Base-by-base conservation (phyloP, 176 grass and related monocot species). In the Oryza meridionalis region DNA sequence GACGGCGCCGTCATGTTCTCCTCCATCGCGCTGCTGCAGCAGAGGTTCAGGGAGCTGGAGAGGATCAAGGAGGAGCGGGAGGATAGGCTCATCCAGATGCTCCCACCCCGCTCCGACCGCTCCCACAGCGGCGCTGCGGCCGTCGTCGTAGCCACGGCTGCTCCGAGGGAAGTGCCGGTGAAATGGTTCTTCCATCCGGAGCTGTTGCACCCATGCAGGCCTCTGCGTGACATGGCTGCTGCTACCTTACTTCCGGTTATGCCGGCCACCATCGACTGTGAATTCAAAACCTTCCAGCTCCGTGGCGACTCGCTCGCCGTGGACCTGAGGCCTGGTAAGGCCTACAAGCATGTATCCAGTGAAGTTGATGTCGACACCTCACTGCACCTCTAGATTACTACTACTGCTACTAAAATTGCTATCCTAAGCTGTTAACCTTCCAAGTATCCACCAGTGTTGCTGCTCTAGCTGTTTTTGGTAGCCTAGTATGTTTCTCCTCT, bases 21-120 rank as follows among this genome's bases (percentile, higher is more conserved):
- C 70, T 92, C 95, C 67, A 91, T 98, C 82, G 91, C 91, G 24
- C 85, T 98, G 72, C 82, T 98, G 79, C 91, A 87, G 82, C 87
- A 93, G 85, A 93, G 96, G 84, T 98, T 95, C 81, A 95, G 82
- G 76, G 87, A 93, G 72, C 86, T 95, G 72, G 86, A 95, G 73
- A 93, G 83, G 85, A 73, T 88, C 75, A 95, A 91, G 74, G 96
- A 95, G 85, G 91, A 89, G 87, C 90, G 93, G 84, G 96, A 98
- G 83, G 84, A 89, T 51, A 91, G 81, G 83, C 82, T 88, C 47
- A 76, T 91, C 73, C 72, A 47, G 64, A 81, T 86, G 85, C 78
- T 85, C 68, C 25, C 67, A 10, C 50, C 74, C 69, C 69, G 45
- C 65, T 40, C 70, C 49, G 45, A 66, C 58, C 38, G 31, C 31